These are phyloP conservation scores for Fusarium bactridioides DNA, from an alignment of 2,329 filamentous ascomycete genomes.

Conservation along the genomic window DNA sequence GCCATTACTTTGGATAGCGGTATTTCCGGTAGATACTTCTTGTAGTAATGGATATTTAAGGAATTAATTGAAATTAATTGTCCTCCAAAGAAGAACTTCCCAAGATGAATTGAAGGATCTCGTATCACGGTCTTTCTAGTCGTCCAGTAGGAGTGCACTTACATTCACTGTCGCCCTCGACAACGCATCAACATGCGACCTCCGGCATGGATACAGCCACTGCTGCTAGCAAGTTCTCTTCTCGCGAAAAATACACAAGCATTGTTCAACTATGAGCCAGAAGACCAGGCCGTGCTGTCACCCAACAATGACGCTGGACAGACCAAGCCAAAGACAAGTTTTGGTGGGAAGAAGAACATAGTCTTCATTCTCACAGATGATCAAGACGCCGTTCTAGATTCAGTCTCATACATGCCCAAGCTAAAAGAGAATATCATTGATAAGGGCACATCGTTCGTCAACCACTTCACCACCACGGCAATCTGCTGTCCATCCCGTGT, in stretches of 20 bases:
- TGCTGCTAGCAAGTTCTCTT: neutral
- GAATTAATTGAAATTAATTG: too few species aligned
- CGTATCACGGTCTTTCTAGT: too few species aligned
- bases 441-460: constrained; percentile 65
- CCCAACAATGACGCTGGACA: neutral
- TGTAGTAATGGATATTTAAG: rapidly evolving
- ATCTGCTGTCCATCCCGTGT: constrained; percentile 74
- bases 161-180: neutral
- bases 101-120: too few species aligned
- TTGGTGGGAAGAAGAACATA: constrained; percentile 63
- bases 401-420: constrained; percentile 66
- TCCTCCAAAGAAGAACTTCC: too few species aligned
- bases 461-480: constrained; percentile 72
- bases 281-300: neutral
- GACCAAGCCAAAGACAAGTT: neutral
- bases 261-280: too few species aligned
- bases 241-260: too few species aligned
- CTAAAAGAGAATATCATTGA: constrained; percentile 64
- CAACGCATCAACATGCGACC: constrained; percentile 12
- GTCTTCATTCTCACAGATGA: constrained; percentile 75
- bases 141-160: neutral
- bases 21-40: neutral
- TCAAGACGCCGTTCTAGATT: constrained; percentile 69
- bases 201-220: constrained; percentile 2
- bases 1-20: neutral